A percentile compares a stretch with the other conserved stretches of the same genome.
Conservation (phyloP, 169 alveolate genomes). For the Cyclospora cayetanensis region DNA sequence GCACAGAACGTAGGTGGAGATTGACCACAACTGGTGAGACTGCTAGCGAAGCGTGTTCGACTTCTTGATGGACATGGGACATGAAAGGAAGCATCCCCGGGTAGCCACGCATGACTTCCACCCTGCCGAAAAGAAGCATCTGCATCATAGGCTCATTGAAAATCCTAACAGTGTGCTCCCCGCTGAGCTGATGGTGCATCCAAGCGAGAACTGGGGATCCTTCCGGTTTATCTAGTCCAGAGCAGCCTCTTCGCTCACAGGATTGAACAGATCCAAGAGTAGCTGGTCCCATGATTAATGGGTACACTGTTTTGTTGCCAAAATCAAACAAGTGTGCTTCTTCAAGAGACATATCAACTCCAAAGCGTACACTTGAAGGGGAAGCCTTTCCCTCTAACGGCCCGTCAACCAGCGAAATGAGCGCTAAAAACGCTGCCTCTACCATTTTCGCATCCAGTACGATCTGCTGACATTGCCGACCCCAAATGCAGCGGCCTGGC, state of each 20-base stretch:
- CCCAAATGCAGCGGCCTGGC: not conserved
- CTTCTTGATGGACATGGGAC: constrained; percentile 11
- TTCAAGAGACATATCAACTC: not conserved
- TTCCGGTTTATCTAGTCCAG: not conserved
- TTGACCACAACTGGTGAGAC: not conserved
- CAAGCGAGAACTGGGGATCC: not conserved
- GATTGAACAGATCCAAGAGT: not conserved
- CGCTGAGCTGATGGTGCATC: not conserved
- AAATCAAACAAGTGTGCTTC: not conserved
- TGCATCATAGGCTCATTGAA: not conserved
- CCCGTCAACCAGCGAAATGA: not conserved
- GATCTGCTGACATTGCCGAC: not conserved
- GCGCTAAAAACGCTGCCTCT: not conserved
- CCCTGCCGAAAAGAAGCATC: not conserved
- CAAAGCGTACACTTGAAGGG: not conserved
- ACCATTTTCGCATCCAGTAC: not conserved
- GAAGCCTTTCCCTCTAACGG: not conserved
- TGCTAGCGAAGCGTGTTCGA: not conserved
- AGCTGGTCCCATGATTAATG: not conserved
- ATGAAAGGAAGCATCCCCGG: constrained; percentile 49
- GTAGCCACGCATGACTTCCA: constrained; percentile 2
- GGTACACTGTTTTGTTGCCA: not conserved
- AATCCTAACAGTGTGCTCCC: not conserved
- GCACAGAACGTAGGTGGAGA: not conserved
- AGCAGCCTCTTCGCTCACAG: not conserved